Evolutionary conservation across 83 land plant species (phyloP).

Genomic region (Picea mariana): DNA sequence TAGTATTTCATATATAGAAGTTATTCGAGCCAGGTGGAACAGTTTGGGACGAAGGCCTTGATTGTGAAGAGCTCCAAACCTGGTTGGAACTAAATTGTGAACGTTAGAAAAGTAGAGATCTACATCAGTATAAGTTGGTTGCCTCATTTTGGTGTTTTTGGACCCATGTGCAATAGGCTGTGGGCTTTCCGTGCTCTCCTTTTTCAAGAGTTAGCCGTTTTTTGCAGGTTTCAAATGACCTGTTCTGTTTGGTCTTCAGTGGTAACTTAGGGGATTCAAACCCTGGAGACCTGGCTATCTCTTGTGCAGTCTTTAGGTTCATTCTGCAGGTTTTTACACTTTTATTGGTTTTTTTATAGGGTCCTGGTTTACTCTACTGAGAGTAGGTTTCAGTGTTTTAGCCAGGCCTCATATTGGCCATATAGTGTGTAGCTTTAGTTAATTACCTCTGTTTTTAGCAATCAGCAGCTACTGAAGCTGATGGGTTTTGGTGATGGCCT

Average conservation of each 20-base stretch:
- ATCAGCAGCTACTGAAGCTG: no score
- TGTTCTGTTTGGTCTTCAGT: constrained; percentile 28
- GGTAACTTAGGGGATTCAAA: constrained; percentile 10
- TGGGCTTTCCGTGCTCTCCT: constrained; percentile 23
- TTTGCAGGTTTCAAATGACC: constrained; percentile 16
- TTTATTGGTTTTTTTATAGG: constrained; percentile 27
- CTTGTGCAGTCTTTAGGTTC: constrained; percentile 10
- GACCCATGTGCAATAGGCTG: constrained; percentile 10
- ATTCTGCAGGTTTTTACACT: constrained; percentile 4
- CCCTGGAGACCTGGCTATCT: constrained; percentile 16
- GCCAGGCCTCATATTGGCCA: constrained; percentile 22
- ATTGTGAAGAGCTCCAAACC: constrained; percentile 3
- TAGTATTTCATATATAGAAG: constrained; percentile 12
- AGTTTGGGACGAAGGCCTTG: constrained; percentile 28
- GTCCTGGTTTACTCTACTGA: constrained; percentile 17
- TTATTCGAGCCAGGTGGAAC: constrained; percentile 19
- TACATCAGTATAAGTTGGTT: background rate
- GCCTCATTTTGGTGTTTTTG: constrained; percentile 16
- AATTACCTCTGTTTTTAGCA: no score
- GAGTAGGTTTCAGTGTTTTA: constrained; percentile 23
- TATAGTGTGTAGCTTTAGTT: constrained; percentile 16
- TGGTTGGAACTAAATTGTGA: background rate
- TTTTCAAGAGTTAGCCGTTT: constrained; percentile 15
- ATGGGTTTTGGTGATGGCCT: no score
- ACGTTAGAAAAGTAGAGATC: background rate